These are phyloP conservation scores for Cladosporium sp. DNA, from an alignment of 2,329 filamentous ascomycete genomes.

Conservation along the genomic window DNA sequence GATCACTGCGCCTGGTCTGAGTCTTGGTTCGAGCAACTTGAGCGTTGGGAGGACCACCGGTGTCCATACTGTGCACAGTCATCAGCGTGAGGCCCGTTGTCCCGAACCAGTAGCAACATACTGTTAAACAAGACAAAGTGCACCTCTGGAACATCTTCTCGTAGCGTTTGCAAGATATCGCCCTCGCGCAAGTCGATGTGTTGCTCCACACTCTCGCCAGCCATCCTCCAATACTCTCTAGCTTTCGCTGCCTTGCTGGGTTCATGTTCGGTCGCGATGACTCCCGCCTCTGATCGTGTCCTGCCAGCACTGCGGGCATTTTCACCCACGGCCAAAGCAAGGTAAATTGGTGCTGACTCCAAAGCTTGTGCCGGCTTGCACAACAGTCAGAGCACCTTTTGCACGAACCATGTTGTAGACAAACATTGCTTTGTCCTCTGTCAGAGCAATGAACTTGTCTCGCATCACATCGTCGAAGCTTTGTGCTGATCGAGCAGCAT, in stretches of 20 bases:
- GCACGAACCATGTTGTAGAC: constrained; percentile 56
- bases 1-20: constrained; percentile 51
- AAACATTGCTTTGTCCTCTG: constrained; percentile 58
- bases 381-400: constrained; percentile 52
- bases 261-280: constrained; percentile 64
- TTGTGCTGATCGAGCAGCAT: constrained; percentile 29
- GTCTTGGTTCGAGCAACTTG: constrained; percentile 46
- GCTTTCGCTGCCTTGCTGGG: constrained; percentile 53
- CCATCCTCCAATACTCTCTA: constrained; percentile 52
- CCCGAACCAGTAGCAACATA: constrained; percentile 40
- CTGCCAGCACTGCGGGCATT: constrained; percentile 37
- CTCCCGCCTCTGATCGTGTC: constrained; percentile 38
- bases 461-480: constrained; percentile 36
- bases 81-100: neutral
- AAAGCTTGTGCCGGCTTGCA: constrained; percentile 63
- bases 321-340: constrained; percentile 55
- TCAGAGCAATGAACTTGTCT: constrained; percentile 61
- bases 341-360: constrained; percentile 64
- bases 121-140: constrained; percentile 62
- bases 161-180: constrained; percentile 59
- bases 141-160: constrained; percentile 50
- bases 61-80: constrained; percentile 53
- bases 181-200: constrained; percentile 60
- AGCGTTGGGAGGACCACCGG: constrained; percentile 56
- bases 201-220: constrained; percentile 50